Conservation (phyloP, 129 eudicot species). For the Saussurea involucrata region DNA sequence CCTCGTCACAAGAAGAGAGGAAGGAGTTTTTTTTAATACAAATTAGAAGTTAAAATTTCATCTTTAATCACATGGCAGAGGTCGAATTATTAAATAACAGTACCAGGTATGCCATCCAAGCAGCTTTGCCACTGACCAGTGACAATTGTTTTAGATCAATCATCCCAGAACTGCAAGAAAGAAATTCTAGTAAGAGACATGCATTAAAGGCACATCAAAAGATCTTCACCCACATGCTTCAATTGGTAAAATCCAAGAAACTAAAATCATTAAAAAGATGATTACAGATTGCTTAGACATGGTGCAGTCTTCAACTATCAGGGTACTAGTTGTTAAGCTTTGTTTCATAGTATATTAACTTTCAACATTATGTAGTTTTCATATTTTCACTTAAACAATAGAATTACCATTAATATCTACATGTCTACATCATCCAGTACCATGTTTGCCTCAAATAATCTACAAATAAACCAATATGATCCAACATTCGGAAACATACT, state of each 20-base stretch:
- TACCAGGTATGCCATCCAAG: slow-evolving; percentile 99
- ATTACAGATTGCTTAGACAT: not conserved
- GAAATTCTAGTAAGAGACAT: not conserved
- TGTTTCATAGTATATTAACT: not conserved
- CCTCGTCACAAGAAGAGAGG: not conserved
- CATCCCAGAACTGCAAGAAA: slow-evolving; percentile 74
- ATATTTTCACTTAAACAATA: not conserved
- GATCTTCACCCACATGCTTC: not conserved
- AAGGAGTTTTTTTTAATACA: not conserved
- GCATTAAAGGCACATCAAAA: not conserved
- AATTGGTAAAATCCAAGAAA: not conserved
- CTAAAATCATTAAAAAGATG: not conserved
- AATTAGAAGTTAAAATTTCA: not conserved
- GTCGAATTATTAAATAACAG: slow-evolving; percentile 1
- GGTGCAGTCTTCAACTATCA: not conserved
- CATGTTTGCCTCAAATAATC: not conserved
- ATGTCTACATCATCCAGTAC: not conserved
- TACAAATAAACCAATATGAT: slow-evolving; percentile 3
- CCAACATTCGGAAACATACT: not conserved
- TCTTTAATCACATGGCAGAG: not conserved
- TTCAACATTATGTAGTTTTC: not conserved
- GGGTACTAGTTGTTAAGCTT: not conserved
- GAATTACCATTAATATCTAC: not conserved
- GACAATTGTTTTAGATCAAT: slow-evolving; percentile 70
- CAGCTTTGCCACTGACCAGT: slow-evolving; percentile 93